A percentile compares a stretch with the other conserved stretches of the same genome.
Evolutionary conservation across 352 stramenopile species (phyloP).

Genomic region (Pythium diclinum): DNA sequence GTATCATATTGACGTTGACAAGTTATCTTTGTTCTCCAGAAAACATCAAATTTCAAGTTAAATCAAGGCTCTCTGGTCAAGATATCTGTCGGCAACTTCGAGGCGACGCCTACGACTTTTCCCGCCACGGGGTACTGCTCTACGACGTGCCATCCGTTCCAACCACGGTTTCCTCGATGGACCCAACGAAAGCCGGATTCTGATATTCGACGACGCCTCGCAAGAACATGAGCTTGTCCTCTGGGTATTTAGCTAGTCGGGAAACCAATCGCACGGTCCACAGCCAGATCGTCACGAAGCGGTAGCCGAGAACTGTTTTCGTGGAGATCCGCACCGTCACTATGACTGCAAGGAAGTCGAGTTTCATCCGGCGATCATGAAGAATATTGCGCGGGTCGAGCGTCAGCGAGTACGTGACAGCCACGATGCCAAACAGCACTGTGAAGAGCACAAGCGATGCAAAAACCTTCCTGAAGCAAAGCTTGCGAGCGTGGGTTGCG

Average conservation of each 20-base stretch:
- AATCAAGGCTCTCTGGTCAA: too few relatives aligned
- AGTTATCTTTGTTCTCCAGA: too few relatives aligned
- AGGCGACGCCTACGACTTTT: too few relatives aligned
- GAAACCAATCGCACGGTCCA: slow-evolving; percentile 19
- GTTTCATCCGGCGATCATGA: slow-evolving; percentile 6
- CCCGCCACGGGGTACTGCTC: too few relatives aligned
- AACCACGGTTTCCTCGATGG: background rate
- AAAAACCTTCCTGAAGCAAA: slow-evolving; percentile 16
- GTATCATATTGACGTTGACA: too few relatives aligned
- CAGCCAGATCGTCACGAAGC: slow-evolving; percentile 18
- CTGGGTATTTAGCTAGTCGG: slow-evolving; percentile 4
- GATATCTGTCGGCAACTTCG: too few relatives aligned
- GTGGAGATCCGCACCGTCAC: slow-evolving; percentile 15
- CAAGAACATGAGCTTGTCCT: slow-evolving; percentile 17
- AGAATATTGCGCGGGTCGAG: slow-evolving; percentile 9
- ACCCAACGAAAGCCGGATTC: slow-evolving; percentile 15
- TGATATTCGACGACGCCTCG: slow-evolving; percentile 19
- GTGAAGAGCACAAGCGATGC: slow-evolving; percentile 7
- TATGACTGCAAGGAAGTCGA: slow-evolving; percentile 14
- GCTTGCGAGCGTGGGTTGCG: slow-evolving; percentile 9
- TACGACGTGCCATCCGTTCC: too few relatives aligned
- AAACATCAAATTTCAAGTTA: too few relatives aligned
- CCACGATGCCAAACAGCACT: slow-evolving; percentile 10
- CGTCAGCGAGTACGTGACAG: slow-evolving; percentile 9
- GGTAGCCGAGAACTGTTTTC: slow-evolving; percentile 8